Percentiles rank a stretch among this genome's conserved stretches.
Conservation (phyloP, 345 rosid genomes). For the Eucalyptus erythrocorys region DNA sequence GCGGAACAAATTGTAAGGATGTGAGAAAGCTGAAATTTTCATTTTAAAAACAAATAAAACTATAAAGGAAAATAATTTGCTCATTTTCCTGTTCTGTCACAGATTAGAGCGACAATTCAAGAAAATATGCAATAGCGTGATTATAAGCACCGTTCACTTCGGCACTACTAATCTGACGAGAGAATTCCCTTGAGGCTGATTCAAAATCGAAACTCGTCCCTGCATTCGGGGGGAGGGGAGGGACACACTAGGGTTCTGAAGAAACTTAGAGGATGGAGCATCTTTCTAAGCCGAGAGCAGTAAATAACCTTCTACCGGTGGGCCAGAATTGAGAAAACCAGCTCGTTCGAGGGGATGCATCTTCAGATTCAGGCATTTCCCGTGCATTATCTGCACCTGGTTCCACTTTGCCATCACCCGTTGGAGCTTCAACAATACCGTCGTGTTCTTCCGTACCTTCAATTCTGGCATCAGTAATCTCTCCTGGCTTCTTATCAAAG, state of each 20-base stretch:
- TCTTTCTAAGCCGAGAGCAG: slow-evolving; percentile 29
- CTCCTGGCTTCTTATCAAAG: slow-evolving; percentile 95
- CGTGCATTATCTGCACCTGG: not conserved
- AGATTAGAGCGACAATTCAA: not conserved
- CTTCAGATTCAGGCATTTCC: slow-evolving; percentile 7
- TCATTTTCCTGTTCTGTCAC: not conserved
- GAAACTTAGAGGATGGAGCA: slow-evolving; percentile 30
- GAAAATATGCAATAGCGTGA: not conserved
- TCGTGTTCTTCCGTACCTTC: slow-evolving; percentile 6
- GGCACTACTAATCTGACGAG: not conserved
- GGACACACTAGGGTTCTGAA: not conserved
- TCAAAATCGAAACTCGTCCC: not conserved
- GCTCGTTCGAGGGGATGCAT: slow-evolving; percentile 9
- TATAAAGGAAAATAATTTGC: not conserved
- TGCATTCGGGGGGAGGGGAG: not conserved
- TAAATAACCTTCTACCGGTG: slow-evolving; percentile 16
- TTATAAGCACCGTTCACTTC: not conserved
- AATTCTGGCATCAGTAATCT: slow-evolving; percentile 39
- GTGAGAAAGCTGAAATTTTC: not conserved
- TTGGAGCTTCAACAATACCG: not conserved
- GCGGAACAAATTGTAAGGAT: not conserved
- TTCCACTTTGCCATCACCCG: not conserved
- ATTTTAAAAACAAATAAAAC: not conserved
- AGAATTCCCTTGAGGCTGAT: not conserved
- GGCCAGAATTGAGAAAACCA: slow-evolving; percentile 47